Conservation (phyloP, 163 green algal species). For the Volvox carteri region DNA sequence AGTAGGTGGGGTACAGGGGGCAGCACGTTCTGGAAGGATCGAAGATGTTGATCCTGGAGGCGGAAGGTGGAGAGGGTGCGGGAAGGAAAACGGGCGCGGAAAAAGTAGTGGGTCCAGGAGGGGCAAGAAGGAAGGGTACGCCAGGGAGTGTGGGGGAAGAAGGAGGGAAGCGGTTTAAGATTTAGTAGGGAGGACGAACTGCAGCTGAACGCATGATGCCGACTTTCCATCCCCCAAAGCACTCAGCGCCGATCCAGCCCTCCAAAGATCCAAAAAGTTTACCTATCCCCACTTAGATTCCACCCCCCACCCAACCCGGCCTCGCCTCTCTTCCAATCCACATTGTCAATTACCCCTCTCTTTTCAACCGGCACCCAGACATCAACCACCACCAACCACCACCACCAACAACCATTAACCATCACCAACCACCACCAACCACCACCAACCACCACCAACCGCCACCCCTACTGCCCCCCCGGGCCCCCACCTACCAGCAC, state of each 20-base stretch:
- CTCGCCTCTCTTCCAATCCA: not conserved
- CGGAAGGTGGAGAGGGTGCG: not conserved
- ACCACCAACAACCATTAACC: not conserved
- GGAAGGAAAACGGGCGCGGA: not conserved
- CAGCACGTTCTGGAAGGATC: not conserved
- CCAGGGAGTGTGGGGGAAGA: not conserved
- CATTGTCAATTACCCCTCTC: too few relatives aligned
- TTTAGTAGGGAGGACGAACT: too few relatives aligned
- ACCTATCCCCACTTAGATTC: too few relatives aligned
- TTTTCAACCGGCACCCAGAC: not conserved
- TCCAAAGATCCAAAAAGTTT: not conserved
- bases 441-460: not conserved
- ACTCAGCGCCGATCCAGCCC: not conserved
- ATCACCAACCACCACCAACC: not conserved
- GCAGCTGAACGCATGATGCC: too few relatives aligned
- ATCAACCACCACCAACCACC: not conserved
- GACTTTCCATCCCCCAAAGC: not conserved
- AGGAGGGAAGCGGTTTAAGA: too few relatives aligned
- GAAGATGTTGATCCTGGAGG: slow-evolving; percentile 1
- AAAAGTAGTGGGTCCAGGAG: not conserved
- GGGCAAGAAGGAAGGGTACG: not conserved
- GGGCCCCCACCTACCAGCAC: slow-evolving; percentile 1
- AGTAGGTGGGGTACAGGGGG: not conserved
- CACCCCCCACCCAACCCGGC: not conserved
- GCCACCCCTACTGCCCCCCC: not conserved